Conservation (phyloP, 148 eudicot species). For the Chenopodium berlandieri region DNA sequence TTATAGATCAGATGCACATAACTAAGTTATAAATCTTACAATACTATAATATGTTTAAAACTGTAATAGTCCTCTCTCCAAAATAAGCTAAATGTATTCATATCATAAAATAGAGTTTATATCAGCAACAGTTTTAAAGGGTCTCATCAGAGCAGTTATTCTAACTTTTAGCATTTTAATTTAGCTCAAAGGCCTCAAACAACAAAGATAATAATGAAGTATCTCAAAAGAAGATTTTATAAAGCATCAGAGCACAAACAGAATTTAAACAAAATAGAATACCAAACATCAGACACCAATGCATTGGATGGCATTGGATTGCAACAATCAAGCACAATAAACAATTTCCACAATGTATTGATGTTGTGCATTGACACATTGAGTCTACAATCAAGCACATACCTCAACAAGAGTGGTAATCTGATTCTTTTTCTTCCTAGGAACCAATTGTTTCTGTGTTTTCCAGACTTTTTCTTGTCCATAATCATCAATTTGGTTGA, state of each 20-base stretch:
- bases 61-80: background rate
- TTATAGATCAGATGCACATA: background rate
- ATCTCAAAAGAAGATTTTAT: background rate
- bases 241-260: background rate
- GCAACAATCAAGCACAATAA: background rate
- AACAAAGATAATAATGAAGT: background rate
- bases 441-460: constrained; percentile 78
- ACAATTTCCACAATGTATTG: background rate
- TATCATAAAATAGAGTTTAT: background rate
- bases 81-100: background rate
- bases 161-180: background rate
- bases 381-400: constrained; percentile 15
- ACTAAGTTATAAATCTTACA: background rate
- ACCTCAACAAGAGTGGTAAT: constrained; percentile 95
- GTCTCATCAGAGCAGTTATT: background rate
- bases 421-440: constrained; percentile 88
- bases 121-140: background rate
- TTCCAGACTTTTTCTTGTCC: constrained; percentile 99
- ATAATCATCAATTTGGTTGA: constrained; percentile 97
- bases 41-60: background rate
- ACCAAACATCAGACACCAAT: background rate
- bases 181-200: background rate
- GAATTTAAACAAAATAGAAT: background rate
- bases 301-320: background rate
- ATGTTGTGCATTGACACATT: background rate